Evolutionary conservation across 225 moss, liverwort and hornwort genomes (phyloP), one percentile per base, ranked within the genome.

Genomic region (Pseudisothecium myosuroides): DNA sequence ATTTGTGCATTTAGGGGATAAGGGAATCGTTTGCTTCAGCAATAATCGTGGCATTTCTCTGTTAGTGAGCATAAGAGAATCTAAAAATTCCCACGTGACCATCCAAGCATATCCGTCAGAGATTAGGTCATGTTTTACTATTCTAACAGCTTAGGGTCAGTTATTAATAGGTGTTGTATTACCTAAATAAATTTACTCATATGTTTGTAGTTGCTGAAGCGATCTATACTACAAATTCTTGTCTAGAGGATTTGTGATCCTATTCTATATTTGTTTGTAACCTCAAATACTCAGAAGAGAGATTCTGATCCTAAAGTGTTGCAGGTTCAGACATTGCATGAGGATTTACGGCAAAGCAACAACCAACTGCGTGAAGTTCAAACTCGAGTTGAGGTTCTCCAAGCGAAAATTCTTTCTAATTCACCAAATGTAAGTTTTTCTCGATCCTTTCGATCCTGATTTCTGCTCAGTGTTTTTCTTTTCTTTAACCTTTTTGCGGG

Each of bases 321-420:
- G 66, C 89, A 96, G 96, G 93, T 97, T 76, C 91, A 91, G 80
- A 86, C 93, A 49, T 89, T 97, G 65, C 95, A 95, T 79, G 94
- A 93, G 67, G 93, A 88, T 89, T 86, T 96, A 55, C 90, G 90
- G 90, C 92, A 94, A 76, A 98, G 95, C 83, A 95, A 96, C 79
- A 92, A 81, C 60, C 96, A 95, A 90, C 89, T 97, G 47, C 93
- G 89, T 37, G 95, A 95, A 79, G 90, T 94, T 76, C 93, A 96
- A 90, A 93, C 80, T 81, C 93, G 88, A 66, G 89, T 96, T 66
- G 90, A 96, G 78, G 76, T 90, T 77, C 93, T 97, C 86, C 98
- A 96, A 91, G 78, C 91, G 24, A 94, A 97, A 85, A 73, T 94
- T 86, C 89, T 82, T 31, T 81, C 89, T 72, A 83, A 81, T 83